Percentiles rank a stretch among this genome's conserved stretches.
Conservation (phyloP, 306 rosid genomes). For the Vigna unguiculata region DNA sequence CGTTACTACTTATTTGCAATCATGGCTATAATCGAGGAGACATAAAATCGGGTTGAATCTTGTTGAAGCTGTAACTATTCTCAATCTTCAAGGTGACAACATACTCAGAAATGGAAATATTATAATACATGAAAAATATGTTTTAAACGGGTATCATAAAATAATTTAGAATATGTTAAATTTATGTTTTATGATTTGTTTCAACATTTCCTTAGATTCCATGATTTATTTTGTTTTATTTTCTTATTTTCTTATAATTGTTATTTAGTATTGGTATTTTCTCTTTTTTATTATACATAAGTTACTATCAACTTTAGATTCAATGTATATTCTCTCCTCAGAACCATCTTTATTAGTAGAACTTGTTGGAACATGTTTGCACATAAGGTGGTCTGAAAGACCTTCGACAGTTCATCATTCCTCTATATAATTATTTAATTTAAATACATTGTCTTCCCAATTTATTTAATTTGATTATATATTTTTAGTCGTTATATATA, state of each 20-base stretch:
- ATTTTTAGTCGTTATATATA: not conserved
- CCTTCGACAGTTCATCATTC: constrained; percentile 6
- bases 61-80: not conserved
- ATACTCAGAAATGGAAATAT: not conserved
- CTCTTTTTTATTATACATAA: not conserved
- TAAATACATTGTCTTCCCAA: not conserved
- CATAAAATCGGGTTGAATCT: constrained; percentile 1
- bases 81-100: not conserved
- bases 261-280: not conserved
- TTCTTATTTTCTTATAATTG: not conserved
- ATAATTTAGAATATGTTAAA: not conserved
- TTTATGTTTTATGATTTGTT: no score
- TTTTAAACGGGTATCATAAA: not conserved
- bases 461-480: not conserved
- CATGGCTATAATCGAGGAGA: not conserved
- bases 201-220: no score
- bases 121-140: not conserved
- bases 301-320: not conserved
- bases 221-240: not conserved
- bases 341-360: not conserved
- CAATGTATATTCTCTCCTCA: not conserved
- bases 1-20: not conserved
- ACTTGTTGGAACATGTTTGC: constrained; percentile 14
- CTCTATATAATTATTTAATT: not conserved
- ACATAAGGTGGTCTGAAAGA: not conserved